Conservation (phyloP, 495 filamentous ascomycete species). For the Trichoderma erinaceum region DNA sequence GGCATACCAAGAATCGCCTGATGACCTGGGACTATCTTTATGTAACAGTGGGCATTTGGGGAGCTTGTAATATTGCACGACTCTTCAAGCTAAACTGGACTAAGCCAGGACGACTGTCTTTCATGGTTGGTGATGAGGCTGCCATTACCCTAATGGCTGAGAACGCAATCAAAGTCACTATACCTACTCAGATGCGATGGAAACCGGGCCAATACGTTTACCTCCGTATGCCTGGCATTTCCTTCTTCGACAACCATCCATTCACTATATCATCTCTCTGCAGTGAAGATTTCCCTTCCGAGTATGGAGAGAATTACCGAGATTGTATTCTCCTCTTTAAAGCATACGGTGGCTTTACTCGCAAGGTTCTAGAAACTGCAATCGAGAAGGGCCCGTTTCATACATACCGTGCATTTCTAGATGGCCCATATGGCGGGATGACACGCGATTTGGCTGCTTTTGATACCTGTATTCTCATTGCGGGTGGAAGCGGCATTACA, state of each 20-base stretch:
- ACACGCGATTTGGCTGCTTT: slow-evolving; percentile 85
- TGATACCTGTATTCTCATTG: slow-evolving; percentile 86
- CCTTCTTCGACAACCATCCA: slow-evolving; percentile 84
- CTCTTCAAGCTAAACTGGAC: slow-evolving; percentile 81
- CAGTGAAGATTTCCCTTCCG: slow-evolving; percentile 77
- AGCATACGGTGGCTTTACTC: slow-evolving; percentile 84
- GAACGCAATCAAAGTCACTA: slow-evolving; percentile 86
- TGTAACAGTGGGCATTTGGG: slow-evolving; percentile 75
- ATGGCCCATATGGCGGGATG: slow-evolving; percentile 94
- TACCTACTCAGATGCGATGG: slow-evolving; percentile 90
- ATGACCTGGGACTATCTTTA: slow-evolving; percentile 88
- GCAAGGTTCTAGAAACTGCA: slow-evolving; percentile 68
- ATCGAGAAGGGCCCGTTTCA: slow-evolving; percentile 75
- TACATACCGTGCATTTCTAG: slow-evolving; percentile 83
- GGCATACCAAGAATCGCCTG: slow-evolving; percentile 91
- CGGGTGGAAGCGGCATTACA: slow-evolving; percentile 91
- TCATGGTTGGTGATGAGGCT: slow-evolving; percentile 81
- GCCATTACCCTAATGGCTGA: slow-evolving; percentile 82
- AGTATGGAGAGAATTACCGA: slow-evolving; percentile 76
- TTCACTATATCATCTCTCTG: slow-evolving; percentile 91
- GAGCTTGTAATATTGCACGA: slow-evolving; percentile 55
- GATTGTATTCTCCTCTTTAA: slow-evolving; percentile 89
- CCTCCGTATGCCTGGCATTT: slow-evolving; percentile 85
- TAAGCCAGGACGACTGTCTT: slow-evolving; percentile 66
- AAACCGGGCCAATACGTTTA: slow-evolving; percentile 93